Evolutionary conservation across 805 yeast species (phyloP).

Genomic region (Starmerella stigmatis): DNA sequence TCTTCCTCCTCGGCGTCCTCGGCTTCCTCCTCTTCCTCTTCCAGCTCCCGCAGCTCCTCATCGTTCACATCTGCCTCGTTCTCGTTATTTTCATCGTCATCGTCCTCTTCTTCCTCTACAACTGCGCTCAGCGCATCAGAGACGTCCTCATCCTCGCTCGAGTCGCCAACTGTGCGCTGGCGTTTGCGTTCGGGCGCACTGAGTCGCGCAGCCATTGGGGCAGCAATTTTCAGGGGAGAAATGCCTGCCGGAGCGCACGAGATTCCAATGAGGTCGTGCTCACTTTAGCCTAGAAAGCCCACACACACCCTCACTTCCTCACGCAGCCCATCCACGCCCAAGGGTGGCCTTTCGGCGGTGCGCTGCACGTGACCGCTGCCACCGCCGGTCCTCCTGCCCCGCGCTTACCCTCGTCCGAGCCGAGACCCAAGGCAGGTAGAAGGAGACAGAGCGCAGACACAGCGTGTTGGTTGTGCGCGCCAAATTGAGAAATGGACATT

Average conservation of each 20-base stretch:
- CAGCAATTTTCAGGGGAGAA: background rate
- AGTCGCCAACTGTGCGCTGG: conserved; percentile 22
- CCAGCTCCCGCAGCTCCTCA: conserved; percentile 6
- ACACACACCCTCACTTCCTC: no score
- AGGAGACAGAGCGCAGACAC: no score
- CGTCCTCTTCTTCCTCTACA: conserved; percentile 2
- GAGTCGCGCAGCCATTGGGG: background rate
- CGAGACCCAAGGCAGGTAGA: no score
- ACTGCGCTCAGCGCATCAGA: background rate
- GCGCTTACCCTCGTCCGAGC: no score
- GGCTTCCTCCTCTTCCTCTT: conserved; percentile 6
- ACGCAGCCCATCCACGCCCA: no score
- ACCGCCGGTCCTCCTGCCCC: no score
- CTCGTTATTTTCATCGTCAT: conserved; percentile 7
- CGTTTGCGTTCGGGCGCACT: conserved; percentile 34
- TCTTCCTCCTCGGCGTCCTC: conserved; percentile 19
- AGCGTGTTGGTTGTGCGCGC: no score
- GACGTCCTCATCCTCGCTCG: conserved; percentile 14
- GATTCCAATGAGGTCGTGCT: no score
- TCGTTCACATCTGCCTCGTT: conserved; percentile 1
- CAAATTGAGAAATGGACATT: conserved; percentile 5
- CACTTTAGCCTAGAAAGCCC: no score
- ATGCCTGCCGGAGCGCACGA: no score
- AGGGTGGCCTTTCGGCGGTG: no score
- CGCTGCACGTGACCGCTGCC: no score